phyloP scores from a whole-genome alignment of 1,139 yeast genomes.

The Pichia sp. region DNA sequence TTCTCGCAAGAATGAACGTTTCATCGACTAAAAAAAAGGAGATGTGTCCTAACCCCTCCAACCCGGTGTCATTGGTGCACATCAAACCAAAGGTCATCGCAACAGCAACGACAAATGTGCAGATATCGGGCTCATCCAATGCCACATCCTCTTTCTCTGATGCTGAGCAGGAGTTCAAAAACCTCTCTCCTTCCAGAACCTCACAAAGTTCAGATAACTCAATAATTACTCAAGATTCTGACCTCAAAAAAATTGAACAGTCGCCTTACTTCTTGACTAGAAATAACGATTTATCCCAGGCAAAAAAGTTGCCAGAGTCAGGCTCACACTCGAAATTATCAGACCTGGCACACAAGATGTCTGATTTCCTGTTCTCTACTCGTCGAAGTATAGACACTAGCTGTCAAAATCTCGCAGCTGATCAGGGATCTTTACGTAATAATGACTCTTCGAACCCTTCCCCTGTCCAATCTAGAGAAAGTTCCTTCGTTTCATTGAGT shows the following conservation, averaged over 20 bases:
- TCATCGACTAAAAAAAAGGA: not conserved
- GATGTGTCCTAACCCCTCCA: slow-evolving; percentile 1
- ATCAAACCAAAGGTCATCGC: slow-evolving; percentile 1
- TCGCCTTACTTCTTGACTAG: not conserved
- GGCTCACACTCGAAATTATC: slow-evolving; percentile 23
- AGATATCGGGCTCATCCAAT: slow-evolving; percentile 2
- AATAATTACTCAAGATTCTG: not conserved
- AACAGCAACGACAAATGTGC: slow-evolving; percentile 10
- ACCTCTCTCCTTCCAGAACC: slow-evolving; percentile 5
- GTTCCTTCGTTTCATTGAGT: slow-evolving; percentile 18
- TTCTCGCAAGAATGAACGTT: not conserved
- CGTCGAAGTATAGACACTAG: slow-evolving; percentile 19
- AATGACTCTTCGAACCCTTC: slow-evolving; percentile 18
- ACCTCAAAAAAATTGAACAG: not conserved
- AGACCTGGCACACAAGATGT: slow-evolving; percentile 28
- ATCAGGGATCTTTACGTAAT: not conserved
- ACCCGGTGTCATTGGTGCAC: slow-evolving; percentile 11
- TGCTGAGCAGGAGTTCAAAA: slow-evolving; percentile 4
- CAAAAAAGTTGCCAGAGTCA: not conserved
- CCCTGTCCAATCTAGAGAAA: slow-evolving; percentile 21
- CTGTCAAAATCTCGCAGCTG: slow-evolving; percentile 10
- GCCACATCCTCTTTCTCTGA: slow-evolving; percentile 6
- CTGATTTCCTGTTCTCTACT: slow-evolving; percentile 25
- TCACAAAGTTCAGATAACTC: slow-evolving; percentile 13
- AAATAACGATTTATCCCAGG: not conserved